Base-by-base conservation (phyloP, 2,329 filamentous ascomycete genomes). In the Chaetomiaceae sp. region DNA sequence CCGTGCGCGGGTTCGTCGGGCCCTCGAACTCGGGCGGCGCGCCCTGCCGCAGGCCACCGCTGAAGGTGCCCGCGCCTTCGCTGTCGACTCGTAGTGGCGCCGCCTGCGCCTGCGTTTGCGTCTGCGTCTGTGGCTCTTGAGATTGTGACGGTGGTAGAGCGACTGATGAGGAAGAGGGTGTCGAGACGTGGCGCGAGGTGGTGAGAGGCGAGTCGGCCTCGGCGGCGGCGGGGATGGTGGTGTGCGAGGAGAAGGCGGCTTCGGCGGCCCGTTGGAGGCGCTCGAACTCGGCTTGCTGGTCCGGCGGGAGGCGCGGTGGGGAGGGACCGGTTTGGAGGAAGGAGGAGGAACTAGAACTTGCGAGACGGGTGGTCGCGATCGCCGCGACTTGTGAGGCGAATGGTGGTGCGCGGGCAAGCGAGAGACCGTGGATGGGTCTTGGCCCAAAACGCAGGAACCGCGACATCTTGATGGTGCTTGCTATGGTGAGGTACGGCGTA, bases 21-120 rank as follows among this genome's bases (percentile, higher is more conserved):
- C 93, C 93, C 56, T 91, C 83, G 59, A 98, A 98, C 69, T 97
- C 91, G 2, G 93, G 90, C 59, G 83, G 78, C 35, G 89, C 84
- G 29, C 91, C 91, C 53, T 81, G 72, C 54, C 84, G 74, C 47
- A 91, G 69, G 63, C 88, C 81, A 47, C 83, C 79, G 50, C 80
- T 58, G 15, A 59, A 58, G 6, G 56, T 53, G 0, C 56, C 56
- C 24, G 50, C 32, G 0, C 43, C 56, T 41, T 34, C 44, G 36
- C 39, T 27, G 22, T 6, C 6, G 22, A 24, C 22, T 24, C 22
- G 22, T 9, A 9, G 22, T 22, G 18, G 42, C 3, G 33, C 81
- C 40, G 78, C 70, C 42, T 35, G 42, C 33, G 37, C 27, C 12
- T 32, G 62, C 46, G 1, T 57, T 47, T 43, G 58, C 6, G 29